Percentiles rank a stretch among this genome's conserved stretches.
Conservation (phyloP, 2,329 filamentous ascomycete genomes). For the Cladosporium sp. region DNA sequence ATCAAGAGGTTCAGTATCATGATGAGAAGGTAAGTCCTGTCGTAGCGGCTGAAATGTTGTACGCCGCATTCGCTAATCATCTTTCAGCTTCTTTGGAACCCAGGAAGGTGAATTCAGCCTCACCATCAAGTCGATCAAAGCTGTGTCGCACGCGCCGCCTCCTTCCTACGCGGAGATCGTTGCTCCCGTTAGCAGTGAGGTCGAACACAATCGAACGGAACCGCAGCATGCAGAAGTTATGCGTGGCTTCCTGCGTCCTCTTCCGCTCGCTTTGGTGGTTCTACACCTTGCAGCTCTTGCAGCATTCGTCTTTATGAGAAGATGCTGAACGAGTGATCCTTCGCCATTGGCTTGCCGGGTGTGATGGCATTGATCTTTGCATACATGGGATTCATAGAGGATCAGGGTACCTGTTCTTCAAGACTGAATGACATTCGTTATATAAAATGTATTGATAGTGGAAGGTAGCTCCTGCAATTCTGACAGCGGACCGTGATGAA, state of each 20-base stretch:
- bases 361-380: no score
- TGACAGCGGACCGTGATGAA: no score
- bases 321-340: not conserved
- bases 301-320: not conserved
- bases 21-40: slow-evolving; percentile 66
- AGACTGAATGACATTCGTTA: no score
- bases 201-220: not conserved
- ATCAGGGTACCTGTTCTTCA: no score
- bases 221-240: not conserved
- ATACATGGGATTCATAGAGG: no score
- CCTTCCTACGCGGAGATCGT: slow-evolving; percentile 1
- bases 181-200: not conserved
- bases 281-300: not conserved
- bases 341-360: no score
- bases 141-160: slow-evolving; percentile 28
- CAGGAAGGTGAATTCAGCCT: slow-evolving; percentile 67
- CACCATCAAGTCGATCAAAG: slow-evolving; percentile 53
- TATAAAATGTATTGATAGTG: no score
- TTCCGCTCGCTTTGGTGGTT: not conserved
- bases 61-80: slow-evolving; percentile 19
- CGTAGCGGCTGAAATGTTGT: not conserved
- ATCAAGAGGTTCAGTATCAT: slow-evolving; percentile 70
- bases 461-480: no score
- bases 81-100: slow-evolving; percentile 62
- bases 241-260: not conserved